A percentile compares a stretch with the other conserved stretches of the same genome.
These are phyloP conservation scores for Fusarium circinatum DNA, from an alignment of 2,329 filamentous ascomycete genomes.

Conservation along the genomic window DNA sequence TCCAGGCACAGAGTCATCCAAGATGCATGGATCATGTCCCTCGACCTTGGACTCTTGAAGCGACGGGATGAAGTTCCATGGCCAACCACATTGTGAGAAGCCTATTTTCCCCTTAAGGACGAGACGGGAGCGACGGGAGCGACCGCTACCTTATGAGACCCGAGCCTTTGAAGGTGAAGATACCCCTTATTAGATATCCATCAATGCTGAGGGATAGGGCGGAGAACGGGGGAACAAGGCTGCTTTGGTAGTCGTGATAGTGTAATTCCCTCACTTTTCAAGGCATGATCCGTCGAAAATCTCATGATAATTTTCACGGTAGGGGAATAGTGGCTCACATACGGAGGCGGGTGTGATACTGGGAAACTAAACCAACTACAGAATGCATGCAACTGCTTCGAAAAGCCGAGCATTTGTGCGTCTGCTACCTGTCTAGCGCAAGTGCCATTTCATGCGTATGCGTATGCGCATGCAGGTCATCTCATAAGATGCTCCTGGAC, in stretches of 20 bases:
- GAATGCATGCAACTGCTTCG: conserved; percentile 31
- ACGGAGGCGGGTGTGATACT: conserved; percentile 24
- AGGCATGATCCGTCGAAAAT: background rate
- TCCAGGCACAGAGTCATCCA: conserved; percentile 6
- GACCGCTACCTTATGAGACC: conserved; percentile 42
- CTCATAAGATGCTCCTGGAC: conserved; percentile 31
- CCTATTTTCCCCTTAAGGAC: conserved; percentile 35
- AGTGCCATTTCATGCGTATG: conserved; percentile 33
- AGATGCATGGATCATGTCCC: conserved; percentile 39
- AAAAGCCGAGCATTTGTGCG: conserved; percentile 34
- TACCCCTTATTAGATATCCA: conserved; percentile 29
- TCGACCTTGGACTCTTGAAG: conserved; percentile 33
- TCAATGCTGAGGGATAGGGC: conserved; percentile 17
- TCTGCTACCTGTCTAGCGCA: conserved; percentile 19
- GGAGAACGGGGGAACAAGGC: conserved; percentile 13
- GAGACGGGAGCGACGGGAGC: conserved; percentile 43
- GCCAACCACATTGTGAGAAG: conserved; percentile 47
- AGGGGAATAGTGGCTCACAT: conserved; percentile 25
- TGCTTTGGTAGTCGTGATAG: conserved; percentile 3
- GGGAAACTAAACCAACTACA: conserved; percentile 33
- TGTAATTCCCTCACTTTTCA: conserved; percentile 1
- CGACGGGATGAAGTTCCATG: conserved; percentile 20
- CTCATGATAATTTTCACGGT: conserved; percentile 17
- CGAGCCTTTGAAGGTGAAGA: conserved; percentile 37
- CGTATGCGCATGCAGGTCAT: conserved; percentile 30